phyloP scores from a whole-genome alignment of 2,329 filamentous ascomycete species.

The Fusarium subtropicale region DNA sequence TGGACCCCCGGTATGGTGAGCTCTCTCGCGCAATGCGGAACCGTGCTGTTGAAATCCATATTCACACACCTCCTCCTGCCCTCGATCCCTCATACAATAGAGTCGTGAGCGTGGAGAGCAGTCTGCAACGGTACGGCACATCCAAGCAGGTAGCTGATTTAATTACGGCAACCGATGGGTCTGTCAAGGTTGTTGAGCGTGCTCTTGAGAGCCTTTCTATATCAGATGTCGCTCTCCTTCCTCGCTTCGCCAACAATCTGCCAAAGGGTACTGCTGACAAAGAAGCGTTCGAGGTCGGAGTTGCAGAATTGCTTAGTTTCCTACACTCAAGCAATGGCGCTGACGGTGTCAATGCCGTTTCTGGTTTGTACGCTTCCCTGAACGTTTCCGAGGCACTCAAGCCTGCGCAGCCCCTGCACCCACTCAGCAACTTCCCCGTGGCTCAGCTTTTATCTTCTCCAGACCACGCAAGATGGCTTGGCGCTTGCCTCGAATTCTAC shows the following conservation, averaged over 20 bases:
- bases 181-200: constrained; percentile 49
- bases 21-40: constrained; percentile 97
- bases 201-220: constrained; percentile 62
- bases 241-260: constrained; percentile 48
- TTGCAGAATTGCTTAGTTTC: constrained; percentile 48
- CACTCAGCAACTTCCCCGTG: constrained; percentile 68
- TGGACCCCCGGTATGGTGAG: constrained; percentile 92
- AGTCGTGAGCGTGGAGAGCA: constrained; percentile 62
- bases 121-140: constrained; percentile 60
- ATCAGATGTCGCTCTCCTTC: constrained; percentile 57
- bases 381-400: constrained; percentile 37
- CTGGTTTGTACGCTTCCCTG: constrained; percentile 52
- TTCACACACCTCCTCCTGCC: constrained; percentile 62
- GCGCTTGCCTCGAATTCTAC: constrained; percentile 63
- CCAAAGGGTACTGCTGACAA: constrained; percentile 15
- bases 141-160: constrained; percentile 51
- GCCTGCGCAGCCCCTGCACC: constrained; percentile 64
- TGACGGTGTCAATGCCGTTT: constrained; percentile 50
- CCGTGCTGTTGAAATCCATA: constrained; percentile 87
- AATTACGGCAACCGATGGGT: constrained; percentile 37
- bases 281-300: constrained; percentile 15
- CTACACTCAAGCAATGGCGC: constrained; percentile 51
- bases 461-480: constrained; percentile 61
- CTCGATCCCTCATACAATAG: constrained; percentile 52
- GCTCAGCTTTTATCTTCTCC: constrained; percentile 57